Base-by-base conservation (phyloP, 164 flowering plant species). In the Piper longum region DNA sequence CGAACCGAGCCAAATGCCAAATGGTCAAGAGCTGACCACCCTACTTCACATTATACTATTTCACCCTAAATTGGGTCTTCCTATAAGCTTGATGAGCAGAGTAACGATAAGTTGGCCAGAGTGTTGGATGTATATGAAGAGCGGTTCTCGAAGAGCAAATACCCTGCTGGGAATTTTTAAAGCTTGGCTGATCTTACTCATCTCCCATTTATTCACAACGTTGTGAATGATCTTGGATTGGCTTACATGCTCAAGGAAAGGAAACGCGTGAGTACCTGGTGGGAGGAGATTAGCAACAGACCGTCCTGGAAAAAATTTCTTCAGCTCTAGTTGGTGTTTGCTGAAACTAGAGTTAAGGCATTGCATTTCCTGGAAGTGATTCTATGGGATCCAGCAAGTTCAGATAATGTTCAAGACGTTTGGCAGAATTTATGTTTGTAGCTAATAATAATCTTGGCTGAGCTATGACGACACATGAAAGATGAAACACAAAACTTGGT, bases 111-210 rank as follows among this genome's bases (percentile, higher is more conserved):
- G 40, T 58, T 60, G 13, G 59, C 16, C 40, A 61, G 19, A 14
- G 69, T 60, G 41, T 40, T 66, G 0, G 64, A 52, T 18, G 48
- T 66, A 14, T 66, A 66, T 54, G 69, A 66, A 19, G 69, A 60
- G 45, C 54, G 60, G 69, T 42, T 60, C 9, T 60, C 69, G 7
- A 66, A 60, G 59, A 66, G 19, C 69, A 66, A 66, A 3, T 66
- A 66, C 54, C 19, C 60, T 14, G 69, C 59, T 36, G 90, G 87
- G 2, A 80, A 81, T 51, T 79, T 68, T 72, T 83, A 45, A 57
- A 79, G 75, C 69, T 42, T 85, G 63, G 85, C 87, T 11, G 90
- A 85, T 69, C 59, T 81, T 7, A 72, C 79, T 64, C 85, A 85
- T 67, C 56, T 83, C 8, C 60, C 86, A 0, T 77, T 69, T 75